A percentile compares a stretch with the other conserved stretches of the same genome.
Evolutionary conservation across 2,329 filamentous ascomycete species (phyloP).

Genomic region (Pseudogymnoascus sp.): DNA sequence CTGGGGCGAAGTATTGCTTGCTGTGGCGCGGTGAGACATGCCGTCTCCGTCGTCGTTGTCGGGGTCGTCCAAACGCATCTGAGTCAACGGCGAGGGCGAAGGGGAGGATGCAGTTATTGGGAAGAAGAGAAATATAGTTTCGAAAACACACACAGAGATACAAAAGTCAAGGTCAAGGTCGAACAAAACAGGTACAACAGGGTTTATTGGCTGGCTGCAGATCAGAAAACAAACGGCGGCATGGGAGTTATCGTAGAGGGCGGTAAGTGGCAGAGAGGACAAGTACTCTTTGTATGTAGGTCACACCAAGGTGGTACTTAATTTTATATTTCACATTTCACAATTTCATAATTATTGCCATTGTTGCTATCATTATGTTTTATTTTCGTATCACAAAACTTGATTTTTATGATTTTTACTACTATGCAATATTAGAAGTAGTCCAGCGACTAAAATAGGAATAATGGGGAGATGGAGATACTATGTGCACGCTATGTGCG

Average conservation of each 20-base stretch:
- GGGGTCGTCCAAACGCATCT: background rate
- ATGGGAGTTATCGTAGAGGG: background rate
- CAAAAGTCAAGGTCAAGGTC: background rate
- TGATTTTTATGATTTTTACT: background rate
- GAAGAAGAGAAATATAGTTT: background rate
- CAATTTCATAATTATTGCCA: background rate
- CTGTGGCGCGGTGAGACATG: constrained; percentile 2
- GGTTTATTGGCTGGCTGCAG: background rate
- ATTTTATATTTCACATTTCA: background rate
- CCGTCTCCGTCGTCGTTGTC: constrained; percentile 3
- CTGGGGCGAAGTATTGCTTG: background rate
- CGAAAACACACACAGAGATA: background rate
- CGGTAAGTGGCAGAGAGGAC: background rate
- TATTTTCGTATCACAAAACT: background rate
- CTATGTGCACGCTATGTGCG: background rate
- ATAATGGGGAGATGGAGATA: background rate
- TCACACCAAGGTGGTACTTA: constrained; percentile 1
- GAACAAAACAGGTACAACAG: constrained; percentile 4
- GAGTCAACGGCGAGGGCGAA: background rate
- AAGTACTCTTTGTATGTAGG: background rate
- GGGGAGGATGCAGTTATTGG: background rate
- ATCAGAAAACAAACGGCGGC: background rate
- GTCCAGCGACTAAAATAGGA: background rate
- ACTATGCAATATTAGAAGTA: background rate
- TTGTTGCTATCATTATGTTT: background rate